Evolutionary conservation across 148 eudicot genomes (phyloP).

Genomic region (Dianthus caryophyllus): DNA sequence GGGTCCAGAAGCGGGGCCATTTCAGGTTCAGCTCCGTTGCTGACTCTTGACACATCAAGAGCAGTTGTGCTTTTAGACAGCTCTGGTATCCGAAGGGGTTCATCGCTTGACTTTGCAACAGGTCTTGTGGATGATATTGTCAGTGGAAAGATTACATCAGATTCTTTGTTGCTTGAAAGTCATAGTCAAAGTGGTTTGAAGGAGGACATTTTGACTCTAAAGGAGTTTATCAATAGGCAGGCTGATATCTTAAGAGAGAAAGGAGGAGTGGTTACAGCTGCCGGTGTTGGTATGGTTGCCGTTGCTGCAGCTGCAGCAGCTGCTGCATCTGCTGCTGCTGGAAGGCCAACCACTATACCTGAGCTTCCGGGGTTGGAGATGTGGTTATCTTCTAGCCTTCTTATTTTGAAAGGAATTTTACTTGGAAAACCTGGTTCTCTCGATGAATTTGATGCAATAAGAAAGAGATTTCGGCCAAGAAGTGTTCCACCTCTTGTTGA

Average conservation of each 20-base stretch:
- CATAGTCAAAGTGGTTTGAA: conserved; percentile 55
- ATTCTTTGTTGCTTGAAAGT: conserved; percentile 75
- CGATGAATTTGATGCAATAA: conserved; percentile 39
- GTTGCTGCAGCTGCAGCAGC: conserved; percentile 96
- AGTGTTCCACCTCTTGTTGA: conserved; percentile 39
- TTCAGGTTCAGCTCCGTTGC: conserved; percentile 58
- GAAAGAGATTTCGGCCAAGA: conserved; percentile 42
- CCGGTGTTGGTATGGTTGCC: conserved; percentile 80
- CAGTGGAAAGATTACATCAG: conserved; percentile 73
- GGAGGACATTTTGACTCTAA: conserved; percentile 64
- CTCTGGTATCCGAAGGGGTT: conserved; percentile 47
- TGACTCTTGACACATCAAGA: conserved; percentile 82
- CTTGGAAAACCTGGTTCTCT: conserved; percentile 41
- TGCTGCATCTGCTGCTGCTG: conserved; percentile 78
- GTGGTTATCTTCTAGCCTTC: conserved; percentile 72
- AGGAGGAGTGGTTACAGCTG: conserved; percentile 59
- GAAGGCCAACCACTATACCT: conserved; percentile 54
- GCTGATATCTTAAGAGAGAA: conserved; percentile 74
- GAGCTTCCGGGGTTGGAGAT: conserved; percentile 71
- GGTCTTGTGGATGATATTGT: conserved; percentile 69
- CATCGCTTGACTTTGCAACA: conserved; percentile 76
- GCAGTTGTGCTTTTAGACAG: conserved; percentile 70
- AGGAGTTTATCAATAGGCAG: conserved; percentile 80
- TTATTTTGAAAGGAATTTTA: conserved; percentile 59
- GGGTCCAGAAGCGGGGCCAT: conserved; percentile 61